phyloP scores from a whole-genome alignment of 371 early-diverging fungal species.

The Mortierella sp. region DNA sequence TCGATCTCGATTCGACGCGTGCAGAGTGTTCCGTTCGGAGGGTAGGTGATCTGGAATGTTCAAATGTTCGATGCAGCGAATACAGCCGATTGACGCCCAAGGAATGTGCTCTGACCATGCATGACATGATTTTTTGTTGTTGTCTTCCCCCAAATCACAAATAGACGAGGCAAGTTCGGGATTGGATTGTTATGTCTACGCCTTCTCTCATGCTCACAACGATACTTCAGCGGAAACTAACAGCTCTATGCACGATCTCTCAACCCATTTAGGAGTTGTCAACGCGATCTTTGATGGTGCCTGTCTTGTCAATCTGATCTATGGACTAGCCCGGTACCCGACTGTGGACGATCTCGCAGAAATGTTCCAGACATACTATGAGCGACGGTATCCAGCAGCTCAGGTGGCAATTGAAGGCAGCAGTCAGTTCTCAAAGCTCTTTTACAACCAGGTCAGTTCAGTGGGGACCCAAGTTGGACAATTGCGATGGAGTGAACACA shows the following conservation, averaged over 20 bases:
- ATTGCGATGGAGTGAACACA: too few relatives aligned
- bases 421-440: constrained; percentile 39
- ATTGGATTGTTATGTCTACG: too few relatives aligned
- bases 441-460: constrained; percentile 30
- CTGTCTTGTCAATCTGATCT: constrained; percentile 43
- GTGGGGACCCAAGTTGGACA: not conserved
- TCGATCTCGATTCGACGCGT: too few relatives aligned
- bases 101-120: too few relatives aligned
- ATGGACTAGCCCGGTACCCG: constrained; percentile 25
- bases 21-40: constrained; percentile 52
- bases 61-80: not conserved
- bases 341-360: constrained; percentile 37
- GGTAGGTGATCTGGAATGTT: constrained; percentile 18
- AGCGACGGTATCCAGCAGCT: constrained; percentile 44
- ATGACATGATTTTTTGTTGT: not conserved
- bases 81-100: not conserved
- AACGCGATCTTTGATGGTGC: constrained; percentile 51
- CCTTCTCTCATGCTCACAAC: too few relatives aligned
- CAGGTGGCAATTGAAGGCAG: constrained; percentile 49
- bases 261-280: constrained; percentile 21
- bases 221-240: too few relatives aligned
- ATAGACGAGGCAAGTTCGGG: too few relatives aligned
- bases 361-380: constrained; percentile 43
- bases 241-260: not conserved
- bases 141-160: not conserved